Evolutionary conservation across 805 yeast species (phyloP).

Genomic region (Komagataella ulmi): DNA sequence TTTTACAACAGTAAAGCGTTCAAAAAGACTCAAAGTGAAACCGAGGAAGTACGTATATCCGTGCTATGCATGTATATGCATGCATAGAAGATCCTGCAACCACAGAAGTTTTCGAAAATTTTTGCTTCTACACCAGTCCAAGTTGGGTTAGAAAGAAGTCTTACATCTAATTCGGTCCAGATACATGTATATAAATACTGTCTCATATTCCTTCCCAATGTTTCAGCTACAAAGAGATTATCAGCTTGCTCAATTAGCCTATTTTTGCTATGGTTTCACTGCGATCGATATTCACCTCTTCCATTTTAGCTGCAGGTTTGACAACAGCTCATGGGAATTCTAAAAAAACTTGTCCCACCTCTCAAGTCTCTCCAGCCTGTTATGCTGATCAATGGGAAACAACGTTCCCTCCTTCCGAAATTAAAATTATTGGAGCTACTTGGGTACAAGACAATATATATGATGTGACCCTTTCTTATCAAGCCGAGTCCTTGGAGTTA

Average conservation of each 20-base stretch:
- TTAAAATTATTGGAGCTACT: background rate
- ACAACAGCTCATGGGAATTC: background rate
- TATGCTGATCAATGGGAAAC: background rate
- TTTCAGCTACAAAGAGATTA: background rate
- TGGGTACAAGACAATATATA: background rate
- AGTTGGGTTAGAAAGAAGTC: background rate
- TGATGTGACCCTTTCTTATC: background rate
- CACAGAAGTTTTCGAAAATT: background rate
- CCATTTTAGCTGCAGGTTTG: background rate
- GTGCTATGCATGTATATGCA: too few species aligned
- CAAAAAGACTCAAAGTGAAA: too few species aligned
- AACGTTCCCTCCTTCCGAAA: constrained; percentile 2
- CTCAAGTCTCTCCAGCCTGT: background rate
- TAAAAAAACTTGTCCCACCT: background rate
- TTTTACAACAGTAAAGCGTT: too few species aligned
- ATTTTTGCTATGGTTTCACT: background rate
- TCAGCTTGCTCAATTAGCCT: background rate
- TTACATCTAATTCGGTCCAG: background rate
- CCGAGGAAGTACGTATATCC: too few species aligned
- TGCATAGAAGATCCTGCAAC: too few species aligned
- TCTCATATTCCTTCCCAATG: background rate
- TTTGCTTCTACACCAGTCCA: background rate
- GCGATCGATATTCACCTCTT: background rate
- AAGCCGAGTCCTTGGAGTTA: background rate
- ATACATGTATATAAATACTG: background rate